A percentile compares a stretch with the other conserved stretches of the same genome.
Conservation (phyloP, 169 alveolate species). For the Plasmodium inui region DNA sequence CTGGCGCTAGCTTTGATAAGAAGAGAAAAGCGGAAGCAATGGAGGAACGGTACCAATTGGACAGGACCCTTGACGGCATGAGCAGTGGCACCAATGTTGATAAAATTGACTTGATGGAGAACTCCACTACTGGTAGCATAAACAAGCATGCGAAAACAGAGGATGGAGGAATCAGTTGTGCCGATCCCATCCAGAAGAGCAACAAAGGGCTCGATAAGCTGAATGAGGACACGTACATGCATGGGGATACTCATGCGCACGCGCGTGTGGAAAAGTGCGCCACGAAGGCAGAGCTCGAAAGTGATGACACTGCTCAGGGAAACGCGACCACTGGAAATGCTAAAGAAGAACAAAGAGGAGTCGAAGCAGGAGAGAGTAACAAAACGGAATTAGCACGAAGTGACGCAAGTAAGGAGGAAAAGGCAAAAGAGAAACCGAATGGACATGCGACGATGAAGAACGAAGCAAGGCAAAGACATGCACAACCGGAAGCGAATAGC, state of each 20-base stretch:
- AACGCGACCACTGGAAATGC: background rate
- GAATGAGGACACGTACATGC: background rate
- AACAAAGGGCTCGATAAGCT: background rate
- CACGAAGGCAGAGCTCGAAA: background rate
- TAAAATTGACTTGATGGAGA: background rate
- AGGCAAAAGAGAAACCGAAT: background rate
- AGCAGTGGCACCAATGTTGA: background rate
- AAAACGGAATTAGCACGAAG: background rate
- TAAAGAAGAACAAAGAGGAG: background rate
- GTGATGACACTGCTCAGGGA: background rate
- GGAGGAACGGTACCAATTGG: background rate
- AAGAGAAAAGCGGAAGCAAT: conserved; percentile 37
- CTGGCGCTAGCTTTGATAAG: conserved; percentile 6
- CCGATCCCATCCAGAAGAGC: background rate
- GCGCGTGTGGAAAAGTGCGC: background rate
- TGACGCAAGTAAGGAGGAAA: background rate
- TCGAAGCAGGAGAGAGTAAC: background rate
- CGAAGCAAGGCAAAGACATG: background rate
- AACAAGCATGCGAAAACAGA: background rate
- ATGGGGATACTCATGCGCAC: background rate
- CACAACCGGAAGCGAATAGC: conserved; percentile 1
- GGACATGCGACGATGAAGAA: background rate
- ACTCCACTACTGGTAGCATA: background rate
- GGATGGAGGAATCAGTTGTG: background rate
- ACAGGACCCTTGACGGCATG: background rate